These are phyloP conservation scores for Entomortierella chlamydospora DNA, from an alignment of 192 early-diverging fungal species.

Conservation along the genomic window DNA sequence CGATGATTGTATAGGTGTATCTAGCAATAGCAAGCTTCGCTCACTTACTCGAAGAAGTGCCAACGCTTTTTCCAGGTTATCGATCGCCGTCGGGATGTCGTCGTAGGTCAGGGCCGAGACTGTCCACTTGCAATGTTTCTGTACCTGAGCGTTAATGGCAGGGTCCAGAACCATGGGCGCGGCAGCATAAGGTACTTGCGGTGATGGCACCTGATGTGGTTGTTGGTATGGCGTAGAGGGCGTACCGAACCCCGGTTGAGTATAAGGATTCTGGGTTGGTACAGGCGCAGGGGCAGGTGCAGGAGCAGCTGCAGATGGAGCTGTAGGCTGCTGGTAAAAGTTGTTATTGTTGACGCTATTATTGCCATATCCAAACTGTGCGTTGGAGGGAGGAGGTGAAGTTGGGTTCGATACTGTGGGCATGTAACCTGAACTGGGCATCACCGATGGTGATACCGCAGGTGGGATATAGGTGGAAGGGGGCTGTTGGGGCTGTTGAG, in stretches of 20 bases:
- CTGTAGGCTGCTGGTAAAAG: slow-evolving; percentile 8
- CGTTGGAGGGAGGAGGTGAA: not conserved
- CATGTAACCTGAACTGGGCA: slow-evolving; percentile 17
- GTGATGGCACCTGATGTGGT: slow-evolving; percentile 20
- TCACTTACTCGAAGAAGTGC: slow-evolving; percentile 53
- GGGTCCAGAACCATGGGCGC: slow-evolving; percentile 58
- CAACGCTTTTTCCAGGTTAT: slow-evolving; percentile 78
- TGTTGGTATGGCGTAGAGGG: slow-evolving; percentile 46
- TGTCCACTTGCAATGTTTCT: slow-evolving; percentile 92
- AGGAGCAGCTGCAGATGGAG: slow-evolving; percentile 21
- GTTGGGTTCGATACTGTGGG: slow-evolving; percentile 13
- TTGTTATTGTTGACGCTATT: slow-evolving; percentile 10
- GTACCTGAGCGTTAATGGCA: slow-evolving; percentile 70
- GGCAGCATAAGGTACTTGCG: slow-evolving; percentile 8
- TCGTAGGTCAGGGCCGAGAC: slow-evolving; percentile 96
- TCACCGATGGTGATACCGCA: slow-evolving; percentile 5
- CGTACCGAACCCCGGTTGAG: slow-evolving; percentile 31
- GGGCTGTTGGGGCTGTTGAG: slow-evolving; percentile 11
- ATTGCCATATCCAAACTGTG: slow-evolving; percentile 6
- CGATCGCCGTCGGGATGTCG: slow-evolving; percentile 88
- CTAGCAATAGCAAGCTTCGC: slow-evolving; percentile 32
- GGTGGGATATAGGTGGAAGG: slow-evolving; percentile 12
- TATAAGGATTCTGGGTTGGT: slow-evolving; percentile 12
- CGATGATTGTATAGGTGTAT: not conserved
- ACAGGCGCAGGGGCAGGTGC: no score